These are phyloP conservation scores for Lasiodiplodia sp. DNA, from an alignment of 2,329 filamentous ascomycete species.

Conservation along the genomic window DNA sequence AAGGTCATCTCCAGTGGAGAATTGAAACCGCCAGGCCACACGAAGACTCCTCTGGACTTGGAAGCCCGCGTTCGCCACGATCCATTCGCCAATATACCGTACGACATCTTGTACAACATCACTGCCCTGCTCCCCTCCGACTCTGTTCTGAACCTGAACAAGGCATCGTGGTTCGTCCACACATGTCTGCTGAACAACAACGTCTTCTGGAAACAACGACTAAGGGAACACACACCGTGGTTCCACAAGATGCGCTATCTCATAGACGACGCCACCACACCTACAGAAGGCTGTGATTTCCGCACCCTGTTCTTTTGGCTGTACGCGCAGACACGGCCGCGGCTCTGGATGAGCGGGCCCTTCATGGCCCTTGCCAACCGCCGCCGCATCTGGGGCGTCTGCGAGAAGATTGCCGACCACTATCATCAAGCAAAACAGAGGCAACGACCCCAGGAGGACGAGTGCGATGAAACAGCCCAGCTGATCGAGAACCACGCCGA, in stretches of 20 bases:
- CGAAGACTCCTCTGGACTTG: not conserved
- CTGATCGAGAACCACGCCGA: not conserved
- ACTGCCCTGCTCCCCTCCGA: not conserved
- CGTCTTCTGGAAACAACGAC: not conserved
- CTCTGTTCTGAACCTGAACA: not conserved
- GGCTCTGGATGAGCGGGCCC: slow-evolving; percentile 34
- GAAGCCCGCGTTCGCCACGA: not conserved
- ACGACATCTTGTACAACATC: not conserved
- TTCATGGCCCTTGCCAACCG: slow-evolving; percentile 43
- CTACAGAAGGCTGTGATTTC: slow-evolving; percentile 25
- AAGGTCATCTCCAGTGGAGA: not conserved
- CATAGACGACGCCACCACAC: not conserved
- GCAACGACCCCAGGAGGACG: too few species aligned
- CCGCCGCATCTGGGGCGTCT: slow-evolving; percentile 25
- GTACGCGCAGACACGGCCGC: slow-evolving; percentile 32
- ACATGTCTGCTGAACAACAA: not conserved
- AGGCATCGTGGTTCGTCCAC: slow-evolving; percentile 2
- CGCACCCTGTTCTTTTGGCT: slow-evolving; percentile 37
- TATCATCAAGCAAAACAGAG: not conserved
- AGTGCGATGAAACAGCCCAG: not conserved
- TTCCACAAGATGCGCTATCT: not conserved
- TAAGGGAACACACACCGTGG: not conserved
- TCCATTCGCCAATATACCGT: not conserved
- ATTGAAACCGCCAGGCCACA: not conserved
- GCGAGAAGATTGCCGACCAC: not conserved